phyloP scores from a whole-genome alignment of 768 basidiomycete species.

The Omphalotus guepiniiformis region DNA sequence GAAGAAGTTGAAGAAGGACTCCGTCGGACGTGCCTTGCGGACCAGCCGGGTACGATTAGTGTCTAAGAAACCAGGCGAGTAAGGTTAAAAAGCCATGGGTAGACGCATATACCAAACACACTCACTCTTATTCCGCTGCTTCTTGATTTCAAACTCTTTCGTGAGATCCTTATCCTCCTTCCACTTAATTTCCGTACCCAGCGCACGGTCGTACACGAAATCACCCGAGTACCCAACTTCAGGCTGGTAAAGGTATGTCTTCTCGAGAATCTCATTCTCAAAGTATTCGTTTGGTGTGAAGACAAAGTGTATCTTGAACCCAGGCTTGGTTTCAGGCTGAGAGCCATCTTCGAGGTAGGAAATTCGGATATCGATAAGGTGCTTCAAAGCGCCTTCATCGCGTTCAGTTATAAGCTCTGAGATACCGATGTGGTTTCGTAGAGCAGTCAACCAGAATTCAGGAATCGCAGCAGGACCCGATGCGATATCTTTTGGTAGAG shows the following conservation, averaged over 20 bases:
- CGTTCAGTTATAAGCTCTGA: slow-evolving; percentile 90
- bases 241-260: slow-evolving; percentile 92
- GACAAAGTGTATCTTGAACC: slow-evolving; percentile 85
- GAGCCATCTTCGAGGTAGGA: slow-evolving; percentile 59
- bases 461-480: slow-evolving; percentile 57
- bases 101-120: slow-evolving; percentile 10
- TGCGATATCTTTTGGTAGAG: slow-evolving; percentile 50
- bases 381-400: slow-evolving; percentile 82
- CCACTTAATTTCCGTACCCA: slow-evolving; percentile 94
- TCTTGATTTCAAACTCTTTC: slow-evolving; percentile 97
- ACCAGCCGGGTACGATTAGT: slow-evolving; percentile 81
- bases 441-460: slow-evolving; percentile 97
- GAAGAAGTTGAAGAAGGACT: slow-evolving; percentile 99
- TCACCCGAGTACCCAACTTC: slow-evolving; percentile 96
- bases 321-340: slow-evolving; percentile 64
- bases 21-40: slow-evolving; percentile 83
- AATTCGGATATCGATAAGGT: slow-evolving; percentile 75
- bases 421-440: slow-evolving; percentile 86
- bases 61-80: no score
- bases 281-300: slow-evolving; percentile 88
- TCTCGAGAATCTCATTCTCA: slow-evolving; percentile 75
- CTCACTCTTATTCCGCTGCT: slow-evolving; percentile 98
- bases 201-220: slow-evolving; percentile 92
- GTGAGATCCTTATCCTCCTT: slow-evolving; percentile 98
- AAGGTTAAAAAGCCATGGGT: slow-evolving; percentile 1